Evolutionary conservation across 352 stramenopile species (phyloP).

Genomic region (Pythium diclinum): DNA sequence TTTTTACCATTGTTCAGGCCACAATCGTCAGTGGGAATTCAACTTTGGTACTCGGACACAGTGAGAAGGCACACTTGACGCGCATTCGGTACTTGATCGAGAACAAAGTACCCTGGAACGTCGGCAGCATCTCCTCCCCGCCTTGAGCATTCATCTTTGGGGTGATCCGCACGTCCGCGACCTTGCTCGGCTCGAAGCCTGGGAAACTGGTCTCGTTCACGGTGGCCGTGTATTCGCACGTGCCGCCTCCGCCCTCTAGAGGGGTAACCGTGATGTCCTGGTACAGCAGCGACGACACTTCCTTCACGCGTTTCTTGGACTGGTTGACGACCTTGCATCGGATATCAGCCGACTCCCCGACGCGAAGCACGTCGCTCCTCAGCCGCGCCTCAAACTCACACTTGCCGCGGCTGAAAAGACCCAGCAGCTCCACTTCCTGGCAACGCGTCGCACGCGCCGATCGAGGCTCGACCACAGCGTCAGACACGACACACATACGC

Average conservation of each 20-base stretch:
- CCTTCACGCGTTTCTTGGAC: conserved; percentile 19
- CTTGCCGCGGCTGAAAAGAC: conserved; percentile 7
- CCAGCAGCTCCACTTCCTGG: conserved; percentile 15
- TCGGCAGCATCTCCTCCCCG: not conserved
- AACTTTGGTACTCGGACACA: conserved; percentile 21
- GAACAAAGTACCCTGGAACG: conserved; percentile 16
- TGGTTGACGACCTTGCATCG: conserved; percentile 21
- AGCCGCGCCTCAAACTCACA: conserved; percentile 18
- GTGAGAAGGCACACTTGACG: conserved; percentile 16
- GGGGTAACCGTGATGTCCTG: conserved; percentile 22
- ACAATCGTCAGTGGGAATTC: conserved; percentile 22
- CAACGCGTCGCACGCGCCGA: conserved; percentile 5
- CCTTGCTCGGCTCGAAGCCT: not conserved
- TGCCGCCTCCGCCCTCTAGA: conserved; percentile 9
- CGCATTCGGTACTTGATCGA: conserved; percentile 20
- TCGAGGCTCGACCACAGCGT: not conserved
- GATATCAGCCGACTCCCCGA: conserved; percentile 18
- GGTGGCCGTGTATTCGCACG: conserved; percentile 17
- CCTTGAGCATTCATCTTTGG: not conserved
- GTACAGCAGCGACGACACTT: conserved; percentile 14
- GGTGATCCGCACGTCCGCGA: not conserved
- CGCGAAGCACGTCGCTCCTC: conserved; percentile 15
- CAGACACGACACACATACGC: conserved; percentile 7
- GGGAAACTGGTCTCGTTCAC: conserved; percentile 5
- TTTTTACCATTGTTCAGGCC: not conserved